Evolutionary conservation across 257 asterid species (phyloP), one percentile per base, ranked within the genome.

Genomic region (Gentiana macrophylla): DNA sequence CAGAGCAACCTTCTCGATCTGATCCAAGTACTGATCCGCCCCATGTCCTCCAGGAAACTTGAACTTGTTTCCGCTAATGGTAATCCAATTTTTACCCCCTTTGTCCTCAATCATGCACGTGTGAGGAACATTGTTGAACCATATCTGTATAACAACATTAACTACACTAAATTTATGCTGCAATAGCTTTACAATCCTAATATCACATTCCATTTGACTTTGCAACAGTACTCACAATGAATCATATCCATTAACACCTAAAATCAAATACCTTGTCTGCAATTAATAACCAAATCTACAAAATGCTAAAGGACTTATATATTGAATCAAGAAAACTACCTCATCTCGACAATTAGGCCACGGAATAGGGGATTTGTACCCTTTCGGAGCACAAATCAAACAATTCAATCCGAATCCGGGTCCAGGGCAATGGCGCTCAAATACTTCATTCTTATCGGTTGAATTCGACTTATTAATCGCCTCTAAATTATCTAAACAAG

Each of bases 11-110:
- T 87, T 76, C 68, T 79, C 92, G 59, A 91, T 84, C 76, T 91
- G 92, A 77, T 91, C 91, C 84, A 91, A 67, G 76, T 91, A 91
- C 77, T 87, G 82, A 74, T 81, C 72, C 46, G 98, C 96, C 67
- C 98, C 98, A 15, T 86, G 98, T 56, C 98, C 96, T 67, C 98
- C 96, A 57, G 98, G 98, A 71, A 91, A 91, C 74, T 81, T 91
- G 78, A 84, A 87, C 81, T 91, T 91, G 74, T 84, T 94, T 77
- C 83, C 83, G 67, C 70, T 77, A 46, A 91, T 56, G 15, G 78
- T 12, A 59, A 91, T 86, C 98, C 98, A 91, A 69, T 87, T 91
- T 68, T 91, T 95, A 48, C 98, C 96, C 53, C 96, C 98, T 68
- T 87, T 91, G 71, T 91, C 94, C 76, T 87, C 95, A 12, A 80